Evolutionary conservation across 2,329 filamentous ascomycete species (phyloP).

Genomic region (Aspergillus sp.): DNA sequence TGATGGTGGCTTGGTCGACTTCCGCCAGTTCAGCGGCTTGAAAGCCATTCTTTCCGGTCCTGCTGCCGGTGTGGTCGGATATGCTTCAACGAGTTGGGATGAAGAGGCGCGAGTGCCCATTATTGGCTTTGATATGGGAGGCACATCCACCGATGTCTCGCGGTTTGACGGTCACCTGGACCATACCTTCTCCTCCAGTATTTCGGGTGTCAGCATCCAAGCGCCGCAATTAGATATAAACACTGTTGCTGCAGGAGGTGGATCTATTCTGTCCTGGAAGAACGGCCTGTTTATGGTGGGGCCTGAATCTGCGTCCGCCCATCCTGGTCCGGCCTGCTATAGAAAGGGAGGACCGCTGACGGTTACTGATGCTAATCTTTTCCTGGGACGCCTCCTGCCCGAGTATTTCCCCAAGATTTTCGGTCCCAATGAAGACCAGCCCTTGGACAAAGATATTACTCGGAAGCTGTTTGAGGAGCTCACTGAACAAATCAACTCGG

Average conservation of each 20-base stretch:
- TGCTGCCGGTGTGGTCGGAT: constrained; percentile 89
- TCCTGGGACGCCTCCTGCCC: constrained; percentile 72
- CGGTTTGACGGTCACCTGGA: constrained; percentile 81
- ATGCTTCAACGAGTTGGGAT: constrained; percentile 89
- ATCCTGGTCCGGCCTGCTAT: constrained; percentile 86
- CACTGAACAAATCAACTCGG: constrained; percentile 67
- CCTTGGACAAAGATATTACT: constrained; percentile 66
- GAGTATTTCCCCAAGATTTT: constrained; percentile 95
- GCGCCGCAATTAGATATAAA: constrained; percentile 88
- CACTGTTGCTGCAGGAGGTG: constrained; percentile 80
- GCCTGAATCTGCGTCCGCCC: constrained; percentile 79
- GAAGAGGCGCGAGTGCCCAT: constrained; percentile 72
- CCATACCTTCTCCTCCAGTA: constrained; percentile 87
- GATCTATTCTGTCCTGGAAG: constrained; percentile 63
- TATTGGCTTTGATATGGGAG: constrained; percentile 94
- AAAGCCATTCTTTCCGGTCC: constrained; percentile 85
- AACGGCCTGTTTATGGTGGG: constrained; percentile 87
- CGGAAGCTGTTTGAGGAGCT: constrained; percentile 65
- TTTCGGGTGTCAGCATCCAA: constrained; percentile 85
- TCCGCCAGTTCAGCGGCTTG: constrained; percentile 66
- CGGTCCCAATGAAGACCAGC: constrained; percentile 75
- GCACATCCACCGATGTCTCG: constrained; percentile 81
- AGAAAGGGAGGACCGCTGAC: constrained; percentile 81
- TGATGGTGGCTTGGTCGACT: constrained; percentile 61
- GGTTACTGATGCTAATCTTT: constrained; percentile 88